Base-by-base conservation (phyloP, 768 basidiomycete genomes). In the Lactarius quietus region DNA sequence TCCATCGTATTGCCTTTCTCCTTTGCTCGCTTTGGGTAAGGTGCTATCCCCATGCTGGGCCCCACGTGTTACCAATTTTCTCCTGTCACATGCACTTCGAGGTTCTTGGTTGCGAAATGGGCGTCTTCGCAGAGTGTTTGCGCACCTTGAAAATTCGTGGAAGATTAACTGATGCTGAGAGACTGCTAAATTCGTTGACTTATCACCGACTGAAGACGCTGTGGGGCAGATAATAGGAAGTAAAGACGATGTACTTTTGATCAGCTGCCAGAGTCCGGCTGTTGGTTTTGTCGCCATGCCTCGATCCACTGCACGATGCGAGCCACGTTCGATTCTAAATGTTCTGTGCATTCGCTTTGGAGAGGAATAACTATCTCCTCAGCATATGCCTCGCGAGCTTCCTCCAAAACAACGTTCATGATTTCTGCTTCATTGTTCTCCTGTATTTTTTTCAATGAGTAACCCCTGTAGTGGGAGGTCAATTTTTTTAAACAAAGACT, bases 371-470 rank as follows among this genome's bases (percentile, higher is more conserved):
- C 84, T 68, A 95, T 90, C 74, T 92, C 88, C n/a, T 82, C 72
- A 0, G 88, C 83, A 75, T 98, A 99, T 0, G 93, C 92, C 43
- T 86, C 86, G 52, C 86, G 82, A 4, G 96, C 95, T 75, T 99
- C 97, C 36, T 92, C 89, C 14, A 90, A 78, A 39, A 97, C 87
- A 57, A 95, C 86, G 72, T 92, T 82, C 95, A 98, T 97, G 73
- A 99, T 98, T 78, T 99, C 97, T 14, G 95, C 95, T 72, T 95
- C 90, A 75, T 98, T 95, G 76, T 99, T 99, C 77, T 99, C 97
- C 74, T 95, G 91, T 6, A 99, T 93, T 77, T 99, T 98, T 74
- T 92, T 92, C 57, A 94, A 75, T 1, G 90, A 79, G 73, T 98
- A 98, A 12, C 84, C 83, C 66, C 95, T 98, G 75, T 3, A 53